Percentiles rank a stretch among this genome's conserved stretches.
These are phyloP conservation scores for Collybiopsis luxurians DNA, from an alignment of 768 basidiomycete species.

Conservation along the genomic window DNA sequence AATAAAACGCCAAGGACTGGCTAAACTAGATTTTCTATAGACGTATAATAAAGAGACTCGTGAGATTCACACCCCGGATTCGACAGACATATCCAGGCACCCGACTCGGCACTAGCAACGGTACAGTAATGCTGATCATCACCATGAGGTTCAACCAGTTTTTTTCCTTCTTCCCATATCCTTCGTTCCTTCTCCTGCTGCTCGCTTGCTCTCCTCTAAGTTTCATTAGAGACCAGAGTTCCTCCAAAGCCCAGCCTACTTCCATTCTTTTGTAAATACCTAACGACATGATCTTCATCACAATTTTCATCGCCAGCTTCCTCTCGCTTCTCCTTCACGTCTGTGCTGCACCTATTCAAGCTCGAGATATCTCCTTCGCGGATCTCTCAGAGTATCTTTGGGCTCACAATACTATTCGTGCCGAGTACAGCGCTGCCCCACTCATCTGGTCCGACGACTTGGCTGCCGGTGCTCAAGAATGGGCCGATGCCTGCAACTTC, in stretches of 20 bases:
- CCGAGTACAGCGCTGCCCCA: constrained; percentile 34
- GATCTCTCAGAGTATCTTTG: constrained; percentile 34
- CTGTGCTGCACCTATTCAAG: constrained; percentile 7
- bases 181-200: not conserved
- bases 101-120: too few species aligned
- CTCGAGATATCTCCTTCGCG: constrained; percentile 19
- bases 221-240: too few species aligned
- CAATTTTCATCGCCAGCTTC: constrained; percentile 20
- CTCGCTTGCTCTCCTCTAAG: not conserved
- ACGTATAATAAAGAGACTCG: too few species aligned
- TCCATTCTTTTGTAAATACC: constrained; percentile 28
- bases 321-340: constrained; percentile 14
- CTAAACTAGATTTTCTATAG: too few species aligned
- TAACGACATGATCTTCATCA: constrained; percentile 26
- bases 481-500: constrained; percentile 51
- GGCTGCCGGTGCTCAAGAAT: constrained; percentile 44
- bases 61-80: too few species aligned
- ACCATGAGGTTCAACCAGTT: not conserved
- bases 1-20: too few species aligned
- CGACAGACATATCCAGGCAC: too few species aligned
- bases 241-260: constrained; percentile 27
- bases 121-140: not conserved
- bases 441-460: constrained; percentile 49
- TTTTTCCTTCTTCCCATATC: not conserved
- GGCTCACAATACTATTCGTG: constrained; percentile 49